Evolutionary conservation across 2,329 filamentous ascomycete species (phyloP).

Genomic region (Curvularia lunata): DNA sequence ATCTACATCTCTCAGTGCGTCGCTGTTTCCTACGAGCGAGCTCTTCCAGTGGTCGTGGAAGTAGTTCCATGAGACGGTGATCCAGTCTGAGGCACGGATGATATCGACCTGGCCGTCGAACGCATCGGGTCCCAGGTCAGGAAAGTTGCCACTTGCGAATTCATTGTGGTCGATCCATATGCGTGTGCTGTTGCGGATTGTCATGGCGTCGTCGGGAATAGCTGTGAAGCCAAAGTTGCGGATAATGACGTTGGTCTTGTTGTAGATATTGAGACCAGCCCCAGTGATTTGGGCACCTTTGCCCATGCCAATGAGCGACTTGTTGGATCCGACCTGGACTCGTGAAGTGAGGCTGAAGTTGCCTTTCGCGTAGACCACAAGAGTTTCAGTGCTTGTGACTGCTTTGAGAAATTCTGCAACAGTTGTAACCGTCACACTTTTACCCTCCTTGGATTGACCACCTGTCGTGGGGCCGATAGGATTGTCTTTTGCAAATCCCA

Average conservation of each 20-base stretch:
- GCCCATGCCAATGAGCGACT: constrained; percentile 49
- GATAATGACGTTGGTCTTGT: constrained; percentile 65
- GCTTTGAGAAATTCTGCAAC: constrained; percentile 37
- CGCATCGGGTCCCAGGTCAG: constrained; percentile 66
- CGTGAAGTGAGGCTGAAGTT: constrained; percentile 52
- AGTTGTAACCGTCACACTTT: constrained; percentile 39
- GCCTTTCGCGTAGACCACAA: constrained; percentile 55
- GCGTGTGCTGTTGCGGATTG: constrained; percentile 63
- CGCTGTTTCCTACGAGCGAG: constrained; percentile 65
- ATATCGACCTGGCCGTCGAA: constrained; percentile 71
- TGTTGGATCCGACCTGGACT: constrained; percentile 56
- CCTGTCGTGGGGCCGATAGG: constrained; percentile 44
- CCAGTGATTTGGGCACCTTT: constrained; percentile 52
- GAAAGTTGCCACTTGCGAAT: constrained; percentile 62
- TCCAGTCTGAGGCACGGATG: constrained; percentile 67
- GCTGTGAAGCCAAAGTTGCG: constrained; percentile 67
- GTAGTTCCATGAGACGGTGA: constrained; percentile 62
- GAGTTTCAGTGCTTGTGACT: constrained; percentile 32
- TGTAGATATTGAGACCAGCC: constrained; percentile 61
- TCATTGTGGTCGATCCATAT: constrained; percentile 71
- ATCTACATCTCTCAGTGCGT: constrained; percentile 64
- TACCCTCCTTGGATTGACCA: constrained; percentile 36
- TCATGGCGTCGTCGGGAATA: constrained; percentile 66
- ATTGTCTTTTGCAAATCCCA: constrained; percentile 45
- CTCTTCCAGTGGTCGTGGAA: constrained; percentile 68